Percentiles rank a stretch among this genome's conserved stretches.
These are phyloP conservation scores for Chlamydomonas sp. DNA, from an alignment of 139 green algal species.

Conservation along the genomic window DNA sequence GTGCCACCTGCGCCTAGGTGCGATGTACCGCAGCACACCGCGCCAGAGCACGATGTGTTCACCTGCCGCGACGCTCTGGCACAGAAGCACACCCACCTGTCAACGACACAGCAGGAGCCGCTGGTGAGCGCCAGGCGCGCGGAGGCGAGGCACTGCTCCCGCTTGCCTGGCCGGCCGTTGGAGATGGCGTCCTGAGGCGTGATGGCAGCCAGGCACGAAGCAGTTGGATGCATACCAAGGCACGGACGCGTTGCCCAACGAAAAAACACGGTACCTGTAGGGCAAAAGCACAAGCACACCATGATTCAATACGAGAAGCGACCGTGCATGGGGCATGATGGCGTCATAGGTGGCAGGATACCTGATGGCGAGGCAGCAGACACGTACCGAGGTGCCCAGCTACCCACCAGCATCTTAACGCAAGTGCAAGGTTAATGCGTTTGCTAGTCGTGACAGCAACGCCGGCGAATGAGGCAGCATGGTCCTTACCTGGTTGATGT, in stretches of 20 bases:
- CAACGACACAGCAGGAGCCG: slow-evolving; percentile 62
- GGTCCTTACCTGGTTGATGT: slow-evolving; percentile 45
- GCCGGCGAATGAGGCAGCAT: neutral
- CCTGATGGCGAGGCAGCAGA: neutral
- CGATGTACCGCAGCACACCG: too few relatives aligned
- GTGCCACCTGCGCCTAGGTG: too few relatives aligned
- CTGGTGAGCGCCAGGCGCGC: slow-evolving; percentile 47
- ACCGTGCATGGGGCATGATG: too few relatives aligned
- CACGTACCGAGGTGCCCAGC: neutral
- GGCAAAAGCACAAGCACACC: neutral
- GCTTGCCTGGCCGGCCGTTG: slow-evolving; percentile 58
- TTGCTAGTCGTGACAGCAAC: neutral
- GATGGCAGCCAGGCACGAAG: neutral
- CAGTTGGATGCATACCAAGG: neutral
- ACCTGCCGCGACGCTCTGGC: too few relatives aligned
- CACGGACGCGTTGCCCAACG: neutral
- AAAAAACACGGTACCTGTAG: neutral
- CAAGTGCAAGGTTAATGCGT: neutral
- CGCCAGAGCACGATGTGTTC: too few relatives aligned
- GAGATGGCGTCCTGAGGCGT: slow-evolving; percentile 63
- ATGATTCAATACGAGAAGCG: neutral
- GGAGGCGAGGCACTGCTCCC: slow-evolving; percentile 71
- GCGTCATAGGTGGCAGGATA: too few relatives aligned
- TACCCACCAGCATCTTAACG: neutral
- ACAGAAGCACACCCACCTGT: slow-evolving; percentile 45